A percentile compares a stretch with the other conserved stretches of the same genome.
phyloP scores from a whole-genome alignment of 2,329 filamentous ascomycete species.

The Fusarium luffae region DNA sequence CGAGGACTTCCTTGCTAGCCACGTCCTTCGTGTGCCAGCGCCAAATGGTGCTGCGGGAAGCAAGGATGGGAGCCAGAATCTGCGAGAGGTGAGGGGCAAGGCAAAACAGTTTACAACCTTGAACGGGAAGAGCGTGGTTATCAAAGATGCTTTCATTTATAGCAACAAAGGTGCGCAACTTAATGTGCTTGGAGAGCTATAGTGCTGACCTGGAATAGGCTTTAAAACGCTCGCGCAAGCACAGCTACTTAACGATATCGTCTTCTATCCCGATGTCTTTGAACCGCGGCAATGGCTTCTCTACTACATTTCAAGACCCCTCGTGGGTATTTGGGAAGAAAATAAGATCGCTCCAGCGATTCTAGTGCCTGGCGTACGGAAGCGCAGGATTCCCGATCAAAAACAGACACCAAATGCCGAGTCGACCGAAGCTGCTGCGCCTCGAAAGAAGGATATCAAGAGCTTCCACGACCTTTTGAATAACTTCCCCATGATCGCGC shows the following conservation, averaged over 20 bases:
- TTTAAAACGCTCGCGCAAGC: slow-evolving; percentile 94
- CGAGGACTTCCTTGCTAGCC: slow-evolving; percentile 95
- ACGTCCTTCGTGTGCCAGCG: slow-evolving; percentile 87
- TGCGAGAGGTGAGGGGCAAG: slow-evolving; percentile 90
- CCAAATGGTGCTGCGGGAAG: slow-evolving; percentile 61
- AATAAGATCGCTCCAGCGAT: slow-evolving; percentile 76
- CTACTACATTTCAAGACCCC: slow-evolving; percentile 92
- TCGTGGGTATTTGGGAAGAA: slow-evolving; percentile 86
- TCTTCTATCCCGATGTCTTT: slow-evolving; percentile 90
- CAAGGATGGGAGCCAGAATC: slow-evolving; percentile 69
- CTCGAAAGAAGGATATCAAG: slow-evolving; percentile 87
- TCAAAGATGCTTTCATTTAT: slow-evolving; percentile 93
- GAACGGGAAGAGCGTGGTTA: slow-evolving; percentile 91
- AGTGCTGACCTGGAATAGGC: slow-evolving; percentile 62
- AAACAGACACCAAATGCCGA: slow-evolving; percentile 53
- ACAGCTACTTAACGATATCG: slow-evolving; percentile 82
- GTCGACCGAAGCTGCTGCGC: slow-evolving; percentile 56
- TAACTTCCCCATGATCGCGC: slow-evolving; percentile 93
- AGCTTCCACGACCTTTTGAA: slow-evolving; percentile 90
- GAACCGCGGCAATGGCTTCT: slow-evolving; percentile 95
- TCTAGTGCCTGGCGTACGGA: slow-evolving; percentile 59
- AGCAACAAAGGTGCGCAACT: slow-evolving; percentile 84
- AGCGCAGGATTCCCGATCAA: slow-evolving; percentile 52
- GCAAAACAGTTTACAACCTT: slow-evolving; percentile 93
- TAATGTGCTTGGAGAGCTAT: not conserved